Conservation (phyloP, 495 filamentous ascomycete genomes). For the Niebla homalea region DNA sequence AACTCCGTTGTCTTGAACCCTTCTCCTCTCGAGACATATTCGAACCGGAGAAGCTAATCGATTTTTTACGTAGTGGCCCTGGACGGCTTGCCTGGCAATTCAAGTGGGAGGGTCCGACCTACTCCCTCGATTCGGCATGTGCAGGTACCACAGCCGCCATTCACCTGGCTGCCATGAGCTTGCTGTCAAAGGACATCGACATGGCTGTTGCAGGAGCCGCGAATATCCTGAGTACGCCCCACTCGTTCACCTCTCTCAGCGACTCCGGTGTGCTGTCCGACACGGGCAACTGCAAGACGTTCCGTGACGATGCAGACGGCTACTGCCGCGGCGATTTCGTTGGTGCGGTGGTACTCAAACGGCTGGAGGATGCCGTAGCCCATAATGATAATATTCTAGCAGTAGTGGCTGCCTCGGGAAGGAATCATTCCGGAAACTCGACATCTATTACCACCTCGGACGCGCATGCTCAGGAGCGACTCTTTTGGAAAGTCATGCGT, state of each 20-base stretch:
- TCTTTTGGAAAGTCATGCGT: conserved; percentile 32
- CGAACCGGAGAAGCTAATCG: too few relatives aligned
- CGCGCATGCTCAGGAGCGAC: conserved; percentile 31
- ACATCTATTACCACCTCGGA: conserved; percentile 33
- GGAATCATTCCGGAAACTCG: conserved; percentile 33
- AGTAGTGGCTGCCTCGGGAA: conserved; percentile 22
- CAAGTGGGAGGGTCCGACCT: conserved; percentile 46
- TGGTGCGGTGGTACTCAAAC: conserved; percentile 29
- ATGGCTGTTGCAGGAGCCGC: conserved; percentile 70
- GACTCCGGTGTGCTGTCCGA: conserved; percentile 57
- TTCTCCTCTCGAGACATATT: too few relatives aligned
- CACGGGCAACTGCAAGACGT: conserved; percentile 51
- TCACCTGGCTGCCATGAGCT: conserved; percentile 51
- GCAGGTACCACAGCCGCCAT: conserved; percentile 39
- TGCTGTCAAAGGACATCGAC: conserved; percentile 57
- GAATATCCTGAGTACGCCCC: conserved; percentile 62
- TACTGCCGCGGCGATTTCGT: conserved; percentile 47
- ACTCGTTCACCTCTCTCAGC: conserved; percentile 62
- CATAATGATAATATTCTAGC: conserved; percentile 35
- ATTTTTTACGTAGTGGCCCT: too few relatives aligned
- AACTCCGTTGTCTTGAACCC: too few relatives aligned
- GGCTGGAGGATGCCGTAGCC: conserved; percentile 30
- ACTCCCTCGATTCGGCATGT: conserved; percentile 65
- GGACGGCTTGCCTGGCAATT: conserved; percentile 17
- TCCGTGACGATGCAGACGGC: conserved; percentile 52